Evolutionary conservation across 176 grass and related monocot genomes (phyloP).

Genomic region (Lolium perenne): DNA sequence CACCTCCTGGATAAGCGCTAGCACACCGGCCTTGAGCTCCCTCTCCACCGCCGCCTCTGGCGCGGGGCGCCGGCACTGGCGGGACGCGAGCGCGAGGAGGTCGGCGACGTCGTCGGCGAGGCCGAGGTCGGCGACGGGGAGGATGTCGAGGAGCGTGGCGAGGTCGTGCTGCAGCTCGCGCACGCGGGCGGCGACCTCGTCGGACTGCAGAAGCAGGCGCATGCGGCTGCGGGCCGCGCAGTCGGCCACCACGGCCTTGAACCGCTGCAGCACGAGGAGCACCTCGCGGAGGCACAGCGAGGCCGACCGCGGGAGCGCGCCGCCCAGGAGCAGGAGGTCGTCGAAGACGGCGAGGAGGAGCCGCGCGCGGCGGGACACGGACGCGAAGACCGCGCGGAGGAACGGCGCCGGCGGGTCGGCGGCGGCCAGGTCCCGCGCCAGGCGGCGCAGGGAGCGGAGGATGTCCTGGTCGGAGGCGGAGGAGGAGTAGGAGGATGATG

Average conservation of each 20-base stretch:
- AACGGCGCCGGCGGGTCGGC: constrained; percentile 56
- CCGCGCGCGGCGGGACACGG: constrained; percentile 53
- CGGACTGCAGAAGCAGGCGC: constrained; percentile 74
- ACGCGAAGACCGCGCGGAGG: constrained; percentile 49
- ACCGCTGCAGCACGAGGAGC: constrained; percentile 77
- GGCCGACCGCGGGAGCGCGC: constrained; percentile 51
- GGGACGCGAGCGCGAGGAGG: constrained; percentile 61
- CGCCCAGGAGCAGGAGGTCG: constrained; percentile 39
- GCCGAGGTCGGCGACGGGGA: constrained; percentile 60
- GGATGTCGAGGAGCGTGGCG: constrained; percentile 81
- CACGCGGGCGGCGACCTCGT: constrained; percentile 54
- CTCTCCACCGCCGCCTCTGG: constrained; percentile 29
- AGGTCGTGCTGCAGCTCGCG: constrained; percentile 82
- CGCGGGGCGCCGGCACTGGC: constrained; percentile 61
- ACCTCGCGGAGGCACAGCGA: constrained; percentile 89
- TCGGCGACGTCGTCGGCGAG: constrained; percentile 74
- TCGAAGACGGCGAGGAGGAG: constrained; percentile 72
- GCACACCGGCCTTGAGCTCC: constrained; percentile 59
- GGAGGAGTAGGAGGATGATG: constrained; percentile 44
- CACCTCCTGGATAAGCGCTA: constrained; percentile 68
- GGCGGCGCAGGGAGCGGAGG: constrained; percentile 70
- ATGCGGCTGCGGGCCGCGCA: constrained; percentile 66
- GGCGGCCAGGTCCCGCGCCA: constrained; percentile 65
- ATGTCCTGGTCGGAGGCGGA: constrained; percentile 62
- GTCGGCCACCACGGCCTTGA: constrained; percentile 75